Evolutionary conservation across 1,284 basidiomycete genomes (phyloP), one percentile per base, ranked within the genome.

Genomic region (Tilletia setariae): DNA sequence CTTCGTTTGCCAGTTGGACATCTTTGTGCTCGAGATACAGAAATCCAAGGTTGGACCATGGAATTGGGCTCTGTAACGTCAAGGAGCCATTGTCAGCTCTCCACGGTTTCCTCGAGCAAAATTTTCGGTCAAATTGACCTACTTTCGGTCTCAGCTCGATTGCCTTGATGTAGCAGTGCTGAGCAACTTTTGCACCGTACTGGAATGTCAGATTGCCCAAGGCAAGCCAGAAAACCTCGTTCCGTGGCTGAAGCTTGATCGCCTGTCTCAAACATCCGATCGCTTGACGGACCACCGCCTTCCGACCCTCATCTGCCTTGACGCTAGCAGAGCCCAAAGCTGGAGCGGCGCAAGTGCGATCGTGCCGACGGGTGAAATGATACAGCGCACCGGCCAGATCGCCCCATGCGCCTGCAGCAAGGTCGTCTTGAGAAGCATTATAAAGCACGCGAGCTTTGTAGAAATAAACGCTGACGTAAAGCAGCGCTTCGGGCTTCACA

Each of bases 151-250:
- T 89, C 63, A 91, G 85, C 76, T 98, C 94, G 65, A 98, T 84
- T 7, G 94, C 91, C 65, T 89, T 90, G 78, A 98, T 89, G 75
- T 93, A 97, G 8, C 92, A 90, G 84, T 98, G 94, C 82, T 98
- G 96, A 4, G 92, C 90, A 0, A 87, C 84, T 75, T 88, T 89
- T 0, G 90, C 86, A 63, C 89, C 88, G 8, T 84, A 83, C n/a
- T 86, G 77, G 79, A 94, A 92, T 61, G 89, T 85, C n/a, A 90
- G 85, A 75, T 89, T 87, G 0, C 91, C 94, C 19, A 95, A 84
- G 0, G 89, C 87, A 73, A 88, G 87, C 96, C 96, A 99, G 75
- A 91, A 91, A 1, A 84, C 78, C 67, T 90, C 87, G 75, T 92
- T 92, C 23, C 86, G 85, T 2, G 92, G 88, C 74, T 93, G 90